Conservation (phyloP, 768 basidiomycete genomes). For the Lactifluus piperatus region DNA sequence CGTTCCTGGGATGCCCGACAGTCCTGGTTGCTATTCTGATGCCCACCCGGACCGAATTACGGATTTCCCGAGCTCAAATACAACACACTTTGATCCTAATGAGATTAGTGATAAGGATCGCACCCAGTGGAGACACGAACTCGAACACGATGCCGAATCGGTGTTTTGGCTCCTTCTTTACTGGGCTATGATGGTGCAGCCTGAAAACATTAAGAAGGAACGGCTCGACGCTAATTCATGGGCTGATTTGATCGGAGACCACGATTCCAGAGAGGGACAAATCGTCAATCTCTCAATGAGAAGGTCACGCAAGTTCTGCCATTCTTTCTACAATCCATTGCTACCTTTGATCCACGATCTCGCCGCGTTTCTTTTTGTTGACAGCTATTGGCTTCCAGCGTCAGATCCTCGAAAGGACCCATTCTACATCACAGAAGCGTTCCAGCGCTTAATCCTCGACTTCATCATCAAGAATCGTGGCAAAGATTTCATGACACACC, state of each 20-base stretch:
- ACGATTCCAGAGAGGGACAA: neutral
- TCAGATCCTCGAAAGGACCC: neutral
- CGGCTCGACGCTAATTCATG: neutral
- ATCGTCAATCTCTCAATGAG: neutral
- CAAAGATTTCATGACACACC: too few relatives aligned
- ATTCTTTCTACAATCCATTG: neutral
- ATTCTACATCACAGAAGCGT: neutral
- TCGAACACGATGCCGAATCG: neutral
- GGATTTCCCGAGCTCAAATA: too few relatives aligned
- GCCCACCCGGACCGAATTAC: too few relatives aligned
- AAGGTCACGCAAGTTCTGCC: neutral
- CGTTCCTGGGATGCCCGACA: too few relatives aligned
- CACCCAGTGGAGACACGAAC: neutral
- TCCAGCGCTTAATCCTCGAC: slow-evolving; percentile 2
- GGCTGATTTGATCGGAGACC: neutral
- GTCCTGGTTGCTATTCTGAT: too few relatives aligned
- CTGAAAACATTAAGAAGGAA: neutral
- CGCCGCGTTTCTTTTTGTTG: neutral
- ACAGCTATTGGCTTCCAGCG: neutral
- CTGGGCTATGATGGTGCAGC: too few relatives aligned
- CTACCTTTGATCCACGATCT: neutral
- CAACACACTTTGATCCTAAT: too few relatives aligned
- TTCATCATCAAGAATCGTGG: too few relatives aligned
- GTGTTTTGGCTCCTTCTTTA: neutral
- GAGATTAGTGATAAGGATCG: too few relatives aligned